These are phyloP conservation scores for Dactylis glomerata DNA, from an alignment of 176 grass and related monocot species.

Conservation along the genomic window DNA sequence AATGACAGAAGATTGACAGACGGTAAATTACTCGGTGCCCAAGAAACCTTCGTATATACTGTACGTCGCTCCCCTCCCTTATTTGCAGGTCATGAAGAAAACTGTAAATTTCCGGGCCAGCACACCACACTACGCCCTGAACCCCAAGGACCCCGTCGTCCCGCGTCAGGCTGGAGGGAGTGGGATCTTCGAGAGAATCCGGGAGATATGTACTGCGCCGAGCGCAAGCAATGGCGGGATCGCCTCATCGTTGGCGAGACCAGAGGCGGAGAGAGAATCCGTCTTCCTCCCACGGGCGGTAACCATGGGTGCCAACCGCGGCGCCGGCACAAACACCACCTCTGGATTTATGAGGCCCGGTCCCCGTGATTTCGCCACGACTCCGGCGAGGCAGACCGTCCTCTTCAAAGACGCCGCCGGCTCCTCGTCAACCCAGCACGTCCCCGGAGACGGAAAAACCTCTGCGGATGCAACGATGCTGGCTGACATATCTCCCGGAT, in stretches of 20 bases:
- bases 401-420: neutral
- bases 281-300: neutral
- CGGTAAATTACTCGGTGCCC: neutral
- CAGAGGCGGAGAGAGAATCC: neutral
- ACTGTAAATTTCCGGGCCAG: neutral
- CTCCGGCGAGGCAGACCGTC: neutral
- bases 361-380: neutral
- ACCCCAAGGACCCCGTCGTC: neutral
- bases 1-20: neutral
- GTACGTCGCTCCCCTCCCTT: neutral
- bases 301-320: no score
- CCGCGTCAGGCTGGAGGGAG: neutral
- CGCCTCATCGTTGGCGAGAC: neutral
- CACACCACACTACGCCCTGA: neutral
- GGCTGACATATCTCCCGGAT: neutral
- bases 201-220: neutral
- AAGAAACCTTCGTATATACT: slow-evolving; percentile 10
- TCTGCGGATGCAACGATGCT: neutral
- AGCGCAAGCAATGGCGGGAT: neutral
- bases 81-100: slow-evolving; percentile 1
- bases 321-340: neutral
- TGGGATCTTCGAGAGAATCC: neutral
- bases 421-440: neutral
- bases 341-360: neutral
- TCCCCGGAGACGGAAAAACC: neutral